These are phyloP conservation scores for Backusella westeae DNA, from an alignment of 192 early-diverging fungal species.

Conservation along the genomic window DNA sequence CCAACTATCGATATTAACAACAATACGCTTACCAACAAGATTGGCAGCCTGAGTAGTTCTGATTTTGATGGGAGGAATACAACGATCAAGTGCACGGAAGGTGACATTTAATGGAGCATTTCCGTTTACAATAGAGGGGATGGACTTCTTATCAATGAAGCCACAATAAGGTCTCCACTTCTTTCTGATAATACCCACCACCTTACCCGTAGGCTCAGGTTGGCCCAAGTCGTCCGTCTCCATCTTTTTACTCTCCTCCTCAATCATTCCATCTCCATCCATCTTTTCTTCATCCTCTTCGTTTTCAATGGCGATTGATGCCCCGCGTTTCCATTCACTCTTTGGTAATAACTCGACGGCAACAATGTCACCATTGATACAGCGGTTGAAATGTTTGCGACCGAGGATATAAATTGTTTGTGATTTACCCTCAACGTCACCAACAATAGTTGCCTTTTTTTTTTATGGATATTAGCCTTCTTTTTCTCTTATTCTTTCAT, in stretches of 20 bases:
- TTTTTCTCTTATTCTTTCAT: neutral
- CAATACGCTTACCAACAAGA: conserved; percentile 81
- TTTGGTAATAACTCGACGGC: conserved; percentile 86
- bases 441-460: conserved; percentile 66
- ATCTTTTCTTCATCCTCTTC: conserved; percentile 64
- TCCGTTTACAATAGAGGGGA: conserved; percentile 54
- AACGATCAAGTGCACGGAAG: conserved; percentile 88
- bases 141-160: conserved; percentile 74
- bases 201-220: conserved; percentile 73
- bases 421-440: conserved; percentile 73
- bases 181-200: conserved; percentile 92
- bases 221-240: conserved; percentile 51
- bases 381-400: conserved; percentile 84
- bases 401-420: conserved; percentile 78
- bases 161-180: conserved; percentile 95
- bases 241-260: conserved; percentile 54
- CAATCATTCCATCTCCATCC: conserved; percentile 29
- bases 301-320: conserved; percentile 72
- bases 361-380: conserved; percentile 88
- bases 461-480: neutral
- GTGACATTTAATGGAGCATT: conserved; percentile 70
- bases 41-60: conserved; percentile 83
- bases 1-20: conserved; percentile 95
- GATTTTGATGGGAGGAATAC: conserved; percentile 93
- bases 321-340: conserved; percentile 77